Base-by-base conservation (phyloP, 1,284 basidiomycete genomes). In the Wolfiporia cocos region DNA sequence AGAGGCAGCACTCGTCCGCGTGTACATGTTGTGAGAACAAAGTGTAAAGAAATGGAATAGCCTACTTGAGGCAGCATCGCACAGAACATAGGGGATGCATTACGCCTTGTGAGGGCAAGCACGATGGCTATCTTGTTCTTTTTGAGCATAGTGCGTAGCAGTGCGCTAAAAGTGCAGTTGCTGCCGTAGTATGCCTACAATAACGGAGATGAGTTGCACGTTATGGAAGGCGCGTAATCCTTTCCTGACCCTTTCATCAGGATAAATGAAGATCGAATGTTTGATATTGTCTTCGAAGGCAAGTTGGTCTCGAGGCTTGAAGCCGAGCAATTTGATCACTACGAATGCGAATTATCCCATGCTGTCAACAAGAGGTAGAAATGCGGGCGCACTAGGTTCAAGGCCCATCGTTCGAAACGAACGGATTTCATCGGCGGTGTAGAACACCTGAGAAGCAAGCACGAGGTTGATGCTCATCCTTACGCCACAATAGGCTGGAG, bases 241-340 rank as follows among this genome's bases (percentile, higher is more conserved):
- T 33, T 28, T 17, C 55, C 74, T 44, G 47, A 91, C 91, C 61
- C 77, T 68, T 59, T 99, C 95, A 52, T 95, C 86, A 0, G 95
- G 96, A 60, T 93, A 92, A 47, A 99, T 79, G 58, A 99, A 99
- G 40, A 81, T 68, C 0, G 92, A 81, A 63, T 96, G 92, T 58
- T 92, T 95, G 54, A 96, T 67, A 51, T 95, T 95, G 58, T 96
- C 90, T 60, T 92, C 84, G 51, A 92, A 86, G 0, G 66, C 65
- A 1, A 98, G 71, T 45, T 86, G 74, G 3, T 66, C 61, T n/a
- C 73, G 70, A 46, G 83, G 71, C 61, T 94, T 91, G 71, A 98
- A 99, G 3, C 95, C 96, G 18, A 99, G 77, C 3, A 99, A 77
- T 61, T 86, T 91, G 58, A 99, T 80, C 5, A 81, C 61, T 63